These are phyloP conservation scores for Alternaria sp. DNA, from an alignment of 2,329 filamentous ascomycete species.

Conservation along the genomic window DNA sequence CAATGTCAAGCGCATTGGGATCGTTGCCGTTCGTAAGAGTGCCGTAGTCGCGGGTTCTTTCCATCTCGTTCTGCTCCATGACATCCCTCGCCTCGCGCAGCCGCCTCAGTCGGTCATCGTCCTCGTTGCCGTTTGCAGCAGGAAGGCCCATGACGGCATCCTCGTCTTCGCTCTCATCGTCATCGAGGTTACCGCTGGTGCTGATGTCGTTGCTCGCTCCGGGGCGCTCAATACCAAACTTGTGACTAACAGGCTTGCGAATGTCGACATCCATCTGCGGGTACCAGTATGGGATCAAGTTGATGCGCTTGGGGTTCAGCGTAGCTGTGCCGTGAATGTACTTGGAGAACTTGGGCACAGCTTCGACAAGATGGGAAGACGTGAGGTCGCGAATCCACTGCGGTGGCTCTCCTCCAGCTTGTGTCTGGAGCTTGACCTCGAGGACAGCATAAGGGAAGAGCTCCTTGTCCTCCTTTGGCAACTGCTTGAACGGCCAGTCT, in stretches of 20 bases:
- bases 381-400: constrained; percentile 96
- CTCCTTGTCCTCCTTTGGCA: constrained; percentile 83
- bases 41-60: constrained; percentile 56
- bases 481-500: constrained; percentile 89
- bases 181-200: constrained; percentile 78
- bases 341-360: constrained; percentile 99
- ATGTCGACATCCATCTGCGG: constrained; percentile 99
- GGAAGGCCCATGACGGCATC: constrained; percentile 46
- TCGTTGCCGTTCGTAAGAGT: constrained; percentile 47
- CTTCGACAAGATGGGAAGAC: constrained; percentile 91
- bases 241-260: constrained; percentile 84
- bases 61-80: constrained; percentile 58
- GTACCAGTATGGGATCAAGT: constrained; percentile 95
- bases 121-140: constrained; percentile 38
- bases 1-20: constrained; percentile 69
- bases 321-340: constrained; percentile 95
- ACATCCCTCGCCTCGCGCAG: constrained; percentile 59
- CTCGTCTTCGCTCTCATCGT: constrained; percentile 74
- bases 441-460: constrained; percentile 95
- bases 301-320: constrained; percentile 84
- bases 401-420: constrained; percentile 90
- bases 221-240: constrained; percentile 87
- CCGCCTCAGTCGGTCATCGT: constrained; percentile 54
- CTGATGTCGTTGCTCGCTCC: constrained; percentile 75
- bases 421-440: constrained; percentile 97